phyloP scores from a whole-genome alignment of 176 grass and related monocot species.

The Aegilops longissima region DNA sequence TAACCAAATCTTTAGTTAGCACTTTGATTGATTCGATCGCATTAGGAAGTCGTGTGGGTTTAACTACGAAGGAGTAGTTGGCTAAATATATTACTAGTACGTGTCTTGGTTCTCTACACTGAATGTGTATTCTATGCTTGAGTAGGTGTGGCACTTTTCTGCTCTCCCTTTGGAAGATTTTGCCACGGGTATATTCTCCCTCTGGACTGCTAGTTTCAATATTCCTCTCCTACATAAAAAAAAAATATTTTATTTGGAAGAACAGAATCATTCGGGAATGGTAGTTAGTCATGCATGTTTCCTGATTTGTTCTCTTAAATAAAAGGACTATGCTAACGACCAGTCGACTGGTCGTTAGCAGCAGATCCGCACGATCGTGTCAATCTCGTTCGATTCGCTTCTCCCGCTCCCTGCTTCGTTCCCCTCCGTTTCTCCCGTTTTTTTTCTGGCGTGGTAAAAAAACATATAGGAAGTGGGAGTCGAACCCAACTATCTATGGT shows the following conservation, averaged over 20 bases:
- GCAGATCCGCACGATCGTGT: too few species aligned
- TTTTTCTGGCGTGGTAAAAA: too few species aligned
- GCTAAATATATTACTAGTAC: background rate
- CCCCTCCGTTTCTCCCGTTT: too few species aligned
- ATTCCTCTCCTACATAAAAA: background rate
- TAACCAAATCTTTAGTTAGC: background rate
- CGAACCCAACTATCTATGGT: too few species aligned
- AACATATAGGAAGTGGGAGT: too few species aligned
- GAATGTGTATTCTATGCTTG: background rate
- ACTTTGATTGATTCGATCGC: background rate
- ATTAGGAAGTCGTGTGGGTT: background rate
- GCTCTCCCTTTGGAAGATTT: constrained; percentile 41
- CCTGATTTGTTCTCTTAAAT: background rate
- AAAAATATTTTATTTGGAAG: background rate
- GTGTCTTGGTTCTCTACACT: background rate
- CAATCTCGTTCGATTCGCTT: too few species aligned
- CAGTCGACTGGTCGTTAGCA: too few species aligned
- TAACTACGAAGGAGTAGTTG: background rate
- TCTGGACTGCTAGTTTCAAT: background rate
- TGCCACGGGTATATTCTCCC: constrained; percentile 30
- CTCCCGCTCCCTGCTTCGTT: too few species aligned
- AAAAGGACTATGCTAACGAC: too few species aligned
- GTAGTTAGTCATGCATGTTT: background rate
- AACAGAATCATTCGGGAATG: background rate
- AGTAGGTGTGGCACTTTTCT: constrained; percentile 35